Evolutionary conservation across 2,329 filamentous ascomycete species (phyloP), one percentile per base, ranked within the genome.

Genomic region (Hymenoscyphus salicellus): DNA sequence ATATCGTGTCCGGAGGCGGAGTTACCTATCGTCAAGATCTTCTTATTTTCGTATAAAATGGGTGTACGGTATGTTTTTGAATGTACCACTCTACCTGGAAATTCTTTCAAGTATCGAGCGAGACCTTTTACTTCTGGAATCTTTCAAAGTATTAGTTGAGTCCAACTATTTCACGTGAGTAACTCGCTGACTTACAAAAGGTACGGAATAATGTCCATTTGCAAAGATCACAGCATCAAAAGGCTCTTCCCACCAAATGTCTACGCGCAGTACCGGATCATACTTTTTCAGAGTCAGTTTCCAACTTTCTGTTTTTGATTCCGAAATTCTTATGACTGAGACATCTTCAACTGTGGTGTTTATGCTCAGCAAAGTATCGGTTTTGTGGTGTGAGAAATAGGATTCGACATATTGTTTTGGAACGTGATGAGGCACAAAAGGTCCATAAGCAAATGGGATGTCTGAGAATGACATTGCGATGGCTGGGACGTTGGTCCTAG

Each of bases 1-100:
- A 97, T 90, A 71, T 97, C 93, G 17, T 92, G 79, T 0, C 92
- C 93, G 0, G 92, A 96, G 0, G 92, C 90, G 0, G 90, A 89
- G 73, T 93, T 96, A 16, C 93, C 93, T 0, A 97, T 87, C 0
- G 97, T 83, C 4, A 97, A 75, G 7, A 94, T 89, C 75, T 90
- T 94, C 74, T 90, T 89, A 60, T 79, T 82, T 1, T 75, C 73
- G 71, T 88, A 96, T 0, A 80, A 72, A 28, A 85, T 82, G 0
- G 91, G 84, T 0, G 77, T 82, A 43, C 92, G 87, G 74, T 93
- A 97, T 65, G 86, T 86, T 75, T 94, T 96, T 0, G 92, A 92
- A 75, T 94, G 91, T 1, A 81, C 81, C 28, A 93, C 84, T 3
- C 83, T 74, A 0, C 80, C 82, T 0, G 88, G 88, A 64, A 90